These are phyloP conservation scores for Prunus kanzakura DNA, from an alignment of 306 rosid species.

Conservation along the genomic window DNA sequence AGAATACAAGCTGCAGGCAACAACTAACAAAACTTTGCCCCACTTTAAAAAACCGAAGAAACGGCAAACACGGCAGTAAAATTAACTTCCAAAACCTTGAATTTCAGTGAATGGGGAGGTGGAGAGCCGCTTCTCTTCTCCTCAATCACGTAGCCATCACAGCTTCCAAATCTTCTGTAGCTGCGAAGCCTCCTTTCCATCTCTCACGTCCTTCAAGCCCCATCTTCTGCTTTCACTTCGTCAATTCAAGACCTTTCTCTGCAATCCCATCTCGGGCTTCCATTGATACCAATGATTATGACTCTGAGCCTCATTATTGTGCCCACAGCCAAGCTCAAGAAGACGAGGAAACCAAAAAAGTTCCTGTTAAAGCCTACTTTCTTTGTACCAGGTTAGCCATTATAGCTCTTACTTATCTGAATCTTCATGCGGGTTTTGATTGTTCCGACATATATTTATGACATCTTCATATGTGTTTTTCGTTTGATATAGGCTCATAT, in stretches of 20 bases:
- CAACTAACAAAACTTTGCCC: background rate
- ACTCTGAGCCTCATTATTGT: conserved; percentile 23
- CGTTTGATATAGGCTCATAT: background rate
- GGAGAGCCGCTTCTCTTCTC: conserved; percentile 64
- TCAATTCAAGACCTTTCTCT: conserved; percentile 43
- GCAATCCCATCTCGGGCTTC: conserved; percentile 46
- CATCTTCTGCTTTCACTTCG: conserved; percentile 22
- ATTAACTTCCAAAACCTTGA: background rate
- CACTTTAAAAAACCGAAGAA: background rate
- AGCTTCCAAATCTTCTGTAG: conserved; percentile 28
- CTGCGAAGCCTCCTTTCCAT: conserved; percentile 15
- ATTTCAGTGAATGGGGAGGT: conserved; percentile 76
- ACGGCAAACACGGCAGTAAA: background rate
- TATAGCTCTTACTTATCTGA: conserved; percentile 1
- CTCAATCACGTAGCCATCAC: conserved; percentile 31
- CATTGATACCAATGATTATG: conserved; percentile 33
- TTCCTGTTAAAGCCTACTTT: conserved; percentile 82
- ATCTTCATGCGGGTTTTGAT: conserved; percentile 11
- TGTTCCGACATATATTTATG: background rate
- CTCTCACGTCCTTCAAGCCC: background rate
- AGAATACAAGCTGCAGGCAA: background rate
- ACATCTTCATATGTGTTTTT: background rate
- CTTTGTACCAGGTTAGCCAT: conserved; percentile 75
- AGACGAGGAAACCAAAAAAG: conserved; percentile 40
- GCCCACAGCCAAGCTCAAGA: conserved; percentile 29